These are phyloP conservation scores for Penicillium longicatenatum DNA, from an alignment of 495 filamentous ascomycete species.

Conservation along the genomic window DNA sequence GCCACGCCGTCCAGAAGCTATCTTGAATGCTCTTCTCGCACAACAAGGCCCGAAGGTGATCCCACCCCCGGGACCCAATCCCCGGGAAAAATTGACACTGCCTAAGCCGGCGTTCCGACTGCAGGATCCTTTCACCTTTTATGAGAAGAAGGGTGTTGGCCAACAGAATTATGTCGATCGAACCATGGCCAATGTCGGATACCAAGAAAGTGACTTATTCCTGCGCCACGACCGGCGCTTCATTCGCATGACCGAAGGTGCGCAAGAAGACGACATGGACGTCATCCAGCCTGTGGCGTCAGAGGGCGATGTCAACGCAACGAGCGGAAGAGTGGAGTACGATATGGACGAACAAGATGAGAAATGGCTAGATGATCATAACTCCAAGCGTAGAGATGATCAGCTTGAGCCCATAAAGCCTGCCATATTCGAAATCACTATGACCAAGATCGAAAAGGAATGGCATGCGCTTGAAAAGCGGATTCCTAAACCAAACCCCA, in stretches of 20 bases:
- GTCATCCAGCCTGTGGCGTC: slow-evolving; percentile 54
- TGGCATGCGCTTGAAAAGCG: slow-evolving; percentile 96
- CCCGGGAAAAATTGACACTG: slow-evolving; percentile 64
- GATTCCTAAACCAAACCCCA: slow-evolving; percentile 94
- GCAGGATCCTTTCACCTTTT: slow-evolving; percentile 61
- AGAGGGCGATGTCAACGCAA: slow-evolving; percentile 62
- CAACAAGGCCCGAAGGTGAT: slow-evolving; percentile 60
- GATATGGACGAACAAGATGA: slow-evolving; percentile 99
- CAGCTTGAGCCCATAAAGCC: slow-evolving; percentile 81
- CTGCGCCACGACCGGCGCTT: slow-evolving; percentile 73
- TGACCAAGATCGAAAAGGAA: slow-evolving; percentile 98
- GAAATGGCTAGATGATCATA: slow-evolving; percentile 88
- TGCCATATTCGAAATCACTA: slow-evolving; percentile 93
- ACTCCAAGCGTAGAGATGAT: slow-evolving; percentile 68
- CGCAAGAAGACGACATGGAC: slow-evolving; percentile 83
- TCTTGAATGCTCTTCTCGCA: slow-evolving; percentile 60
- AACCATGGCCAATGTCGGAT: slow-evolving; percentile 90
- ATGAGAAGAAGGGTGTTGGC: slow-evolving; percentile 61
- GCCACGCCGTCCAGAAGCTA: slow-evolving; percentile 59
- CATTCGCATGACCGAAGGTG: slow-evolving; percentile 75
- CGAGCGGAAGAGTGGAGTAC: slow-evolving; percentile 86
- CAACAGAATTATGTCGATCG: slow-evolving; percentile 79
- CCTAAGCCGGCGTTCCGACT: slow-evolving; percentile 62
- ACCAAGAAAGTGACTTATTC: slow-evolving; percentile 90
- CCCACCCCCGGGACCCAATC: slow-evolving; percentile 66